Conservation (phyloP, 1,139 yeast species). For the Debaryomyces subglobosus region DNA sequence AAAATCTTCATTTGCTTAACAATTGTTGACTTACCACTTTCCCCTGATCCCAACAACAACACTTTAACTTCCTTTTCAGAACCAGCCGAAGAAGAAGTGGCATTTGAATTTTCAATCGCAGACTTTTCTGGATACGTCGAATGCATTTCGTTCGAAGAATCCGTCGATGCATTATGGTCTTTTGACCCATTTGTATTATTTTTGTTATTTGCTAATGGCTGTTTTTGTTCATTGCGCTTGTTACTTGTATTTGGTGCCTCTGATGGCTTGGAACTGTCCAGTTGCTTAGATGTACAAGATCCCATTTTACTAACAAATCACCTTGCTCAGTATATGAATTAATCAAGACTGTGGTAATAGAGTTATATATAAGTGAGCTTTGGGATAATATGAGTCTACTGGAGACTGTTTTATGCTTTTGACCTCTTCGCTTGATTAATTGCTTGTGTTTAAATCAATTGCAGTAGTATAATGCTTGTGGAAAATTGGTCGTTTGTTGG, state of each 20-base stretch:
- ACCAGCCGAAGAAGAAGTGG: constrained; percentile 7
- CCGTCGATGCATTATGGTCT: constrained; percentile 19
- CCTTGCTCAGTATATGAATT: constrained; percentile 10
- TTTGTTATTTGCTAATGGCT: constrained; percentile 13
- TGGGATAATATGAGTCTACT: background rate
- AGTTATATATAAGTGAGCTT: constrained; percentile 6
- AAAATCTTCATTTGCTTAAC: constrained; percentile 75
- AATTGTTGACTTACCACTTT: constrained; percentile 77
- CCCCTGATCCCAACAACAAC: constrained; percentile 74
- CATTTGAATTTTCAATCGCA: constrained; percentile 1
- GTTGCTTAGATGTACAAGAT: constrained; percentile 31
- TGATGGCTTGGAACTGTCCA: constrained; percentile 12
- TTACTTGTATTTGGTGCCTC: constrained; percentile 18
- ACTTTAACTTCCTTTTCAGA: constrained; percentile 56
- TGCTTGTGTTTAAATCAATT: background rate
- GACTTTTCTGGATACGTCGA: constrained; percentile 4
- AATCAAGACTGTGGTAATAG: constrained; percentile 16
- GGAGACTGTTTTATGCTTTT: constrained; percentile 6
- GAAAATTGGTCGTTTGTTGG: background rate
- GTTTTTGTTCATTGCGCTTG: constrained; percentile 15
- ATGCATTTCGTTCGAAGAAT: constrained; percentile 19
- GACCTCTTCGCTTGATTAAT: background rate
- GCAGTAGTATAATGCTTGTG: background rate
- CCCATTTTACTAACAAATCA: constrained; percentile 23
- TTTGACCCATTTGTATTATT: constrained; percentile 8